Evolutionary conservation across 164 flowering plant species (phyloP), one percentile per base, ranked within the genome.

Genomic region (Vitis rotundifolia): DNA sequence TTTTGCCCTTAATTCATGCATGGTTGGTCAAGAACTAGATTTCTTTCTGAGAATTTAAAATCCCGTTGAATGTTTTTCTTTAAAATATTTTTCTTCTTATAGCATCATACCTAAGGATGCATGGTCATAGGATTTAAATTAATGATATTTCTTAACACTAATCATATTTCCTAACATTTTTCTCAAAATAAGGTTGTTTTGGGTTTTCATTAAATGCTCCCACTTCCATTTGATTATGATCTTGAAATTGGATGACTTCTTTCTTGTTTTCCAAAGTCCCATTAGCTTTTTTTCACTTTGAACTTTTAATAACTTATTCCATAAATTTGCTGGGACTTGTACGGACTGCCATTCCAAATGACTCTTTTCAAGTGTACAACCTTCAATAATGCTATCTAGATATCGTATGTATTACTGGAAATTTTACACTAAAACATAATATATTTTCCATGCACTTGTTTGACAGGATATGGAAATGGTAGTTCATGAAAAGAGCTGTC

Each of bases 381-480:
- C 12, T 53, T 19, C 56, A 22, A n/a, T 12, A 37, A 9, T 31
- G 59, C 49, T 37, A 60, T 47, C 50, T 49, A 60, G 59, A 28
- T 66, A 1, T n/a, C 14, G 0, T 48, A 11, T 60, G 3, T 50
- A 44, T 19, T 10, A 67, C 3, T 47, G 11, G n/a, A 44, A 28
- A 13, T 68, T 11, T 59, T n/a, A 3, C 28, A 26, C 68, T 49
- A 14, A 26, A 37, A 71, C 14, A n/a, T 53, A 37, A 50, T n/a
- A 15, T 37, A 66, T 18, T 29, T 50, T 51, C 47, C 54, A 1
- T 66, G 49, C 13, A 49, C 49, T 19, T 76, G 2, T 62, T 51
- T 71, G 26, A 37, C 80, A 87, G 90, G 76, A 19, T 62, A 44
- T 10, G 49, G 77, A 74, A 73, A 15, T n/a, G 19, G 58, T 13